phyloP scores from a whole-genome alignment of 257 asterid species.

The Linaria vulgaris region DNA sequence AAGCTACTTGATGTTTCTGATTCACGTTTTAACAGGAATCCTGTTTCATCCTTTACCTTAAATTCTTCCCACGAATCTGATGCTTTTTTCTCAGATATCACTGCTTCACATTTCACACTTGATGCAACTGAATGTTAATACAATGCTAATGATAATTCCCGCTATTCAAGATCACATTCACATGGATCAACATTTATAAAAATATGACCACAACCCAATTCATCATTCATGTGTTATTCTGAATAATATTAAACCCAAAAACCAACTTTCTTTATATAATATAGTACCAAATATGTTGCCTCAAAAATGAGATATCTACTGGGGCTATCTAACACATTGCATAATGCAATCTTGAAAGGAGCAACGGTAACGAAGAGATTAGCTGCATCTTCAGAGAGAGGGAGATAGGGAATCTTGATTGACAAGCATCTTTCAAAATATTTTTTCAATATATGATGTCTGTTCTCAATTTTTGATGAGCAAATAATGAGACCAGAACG shows the following conservation, averaged over 20 bases:
- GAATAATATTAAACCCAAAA: background rate
- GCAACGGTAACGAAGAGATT: too few species aligned
- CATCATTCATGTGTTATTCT: background rate
- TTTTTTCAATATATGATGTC: background rate
- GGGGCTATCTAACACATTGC: background rate
- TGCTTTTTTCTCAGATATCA: too few species aligned
- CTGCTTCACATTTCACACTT: too few species aligned
- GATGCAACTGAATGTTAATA: too few species aligned
- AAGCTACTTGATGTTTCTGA: too few species aligned
- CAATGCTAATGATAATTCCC: too few species aligned
- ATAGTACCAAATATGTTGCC: background rate
- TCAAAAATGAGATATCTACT: background rate
- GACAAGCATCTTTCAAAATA: too few species aligned
- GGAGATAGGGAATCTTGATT: too few species aligned
- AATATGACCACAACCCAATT: background rate
- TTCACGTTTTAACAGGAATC: constrained; percentile 7
- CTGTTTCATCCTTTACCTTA: too few species aligned
- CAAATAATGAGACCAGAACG: constrained; percentile 15
- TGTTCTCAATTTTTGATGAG: background rate
- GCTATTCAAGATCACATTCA: too few species aligned
- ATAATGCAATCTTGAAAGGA: background rate
- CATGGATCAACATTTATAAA: background rate
- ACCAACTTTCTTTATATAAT: background rate
- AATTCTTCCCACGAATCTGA: too few species aligned
- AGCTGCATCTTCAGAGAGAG: too few species aligned